Base-by-base conservation (phyloP, 1,139 yeast genomes). In the Candida sp. region DNA sequence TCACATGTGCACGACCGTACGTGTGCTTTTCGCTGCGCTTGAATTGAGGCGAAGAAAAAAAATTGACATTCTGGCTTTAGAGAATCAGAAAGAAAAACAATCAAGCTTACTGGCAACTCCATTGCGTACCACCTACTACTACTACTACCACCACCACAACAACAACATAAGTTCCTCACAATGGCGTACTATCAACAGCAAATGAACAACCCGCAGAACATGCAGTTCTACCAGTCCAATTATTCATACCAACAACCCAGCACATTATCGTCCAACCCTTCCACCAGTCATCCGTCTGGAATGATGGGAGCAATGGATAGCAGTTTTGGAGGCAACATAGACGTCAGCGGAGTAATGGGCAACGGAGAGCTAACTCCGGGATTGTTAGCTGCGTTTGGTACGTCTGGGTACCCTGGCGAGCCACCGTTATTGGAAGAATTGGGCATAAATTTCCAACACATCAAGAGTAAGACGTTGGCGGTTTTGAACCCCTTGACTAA, bases 401-500 rank as follows among this genome's bases (percentile, higher is more conserved):
- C 98, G 0, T 80, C 90, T 0, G 99, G 99, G 0, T 94, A 94
- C 65, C 86, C 97, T 0, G 96, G 93, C 27, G 99, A 94, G 67
- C 96, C 97, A 0, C 94, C 98, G 1, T 74, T 94, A 49, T 75
- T 94, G 49, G 97, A 94, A 66, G 99, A 94, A 66, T 73, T 94
- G 40, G 99, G 98, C 1, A 90, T 96, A 63, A 93, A 94, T 68
- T 94, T 96, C 65, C 81, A 79, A 46, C 98, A 94, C 66, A 94
- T 94, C 60, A 84, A 87, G 61, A 79, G 84, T 46, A 92, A 94
- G 75, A 94, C 99, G 0, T 72, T 85, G 65, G 90, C 96, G 3
- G 99, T 92, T 25, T 80, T 94, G 65, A 88, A 88, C 60, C 97
- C 97, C 3, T 77, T 88, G 46, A 81, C 84, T 52, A 73, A 77